Evolutionary conservation across 768 basidiomycete genomes (phyloP).

Genomic region (Leccinum uliginosum): DNA sequence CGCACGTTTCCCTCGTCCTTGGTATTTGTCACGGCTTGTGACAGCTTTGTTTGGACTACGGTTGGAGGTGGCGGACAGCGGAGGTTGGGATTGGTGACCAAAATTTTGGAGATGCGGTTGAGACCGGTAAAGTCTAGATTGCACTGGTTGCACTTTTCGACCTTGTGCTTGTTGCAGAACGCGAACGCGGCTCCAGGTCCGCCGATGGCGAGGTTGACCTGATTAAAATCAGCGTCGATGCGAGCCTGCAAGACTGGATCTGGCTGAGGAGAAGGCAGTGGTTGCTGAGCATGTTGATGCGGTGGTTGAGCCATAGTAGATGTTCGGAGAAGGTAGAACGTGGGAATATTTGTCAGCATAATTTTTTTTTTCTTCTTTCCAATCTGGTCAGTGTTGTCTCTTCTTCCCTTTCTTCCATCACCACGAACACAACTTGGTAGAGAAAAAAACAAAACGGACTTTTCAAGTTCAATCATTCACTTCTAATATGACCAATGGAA

Average conservation of each 20-base stretch:
- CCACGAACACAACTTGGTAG: slow-evolving; percentile 25
- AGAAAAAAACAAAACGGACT: slow-evolving; percentile 24
- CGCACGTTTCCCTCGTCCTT: slow-evolving; percentile 96
- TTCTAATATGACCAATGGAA: slow-evolving; percentile 87
- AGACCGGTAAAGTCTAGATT: slow-evolving; percentile 67
- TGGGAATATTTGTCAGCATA: slow-evolving; percentile 29
- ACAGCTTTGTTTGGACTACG: slow-evolving; percentile 69
- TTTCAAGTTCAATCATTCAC: slow-evolving; percentile 29
- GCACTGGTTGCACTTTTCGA: slow-evolving; percentile 73
- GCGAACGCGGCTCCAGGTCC: slow-evolving; percentile 50
- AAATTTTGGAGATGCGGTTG: slow-evolving; percentile 71
- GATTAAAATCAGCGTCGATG: slow-evolving; percentile 69
- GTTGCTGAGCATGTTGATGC: slow-evolving; percentile 44
- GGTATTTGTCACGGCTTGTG: slow-evolving; percentile 66
- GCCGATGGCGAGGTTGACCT: slow-evolving; percentile 51
- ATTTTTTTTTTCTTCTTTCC: slow-evolving; percentile 25
- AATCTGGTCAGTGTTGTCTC: slow-evolving; percentile 11
- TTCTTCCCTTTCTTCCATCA: slow-evolving; percentile 27
- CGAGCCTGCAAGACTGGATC: slow-evolving; percentile 73
- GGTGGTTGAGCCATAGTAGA: slow-evolving; percentile 52
- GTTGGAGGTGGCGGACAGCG: slow-evolving; percentile 79
- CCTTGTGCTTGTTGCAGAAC: slow-evolving; percentile 62
- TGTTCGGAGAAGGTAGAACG: neutral
- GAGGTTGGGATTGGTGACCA: slow-evolving; percentile 64
- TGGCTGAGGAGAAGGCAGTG: slow-evolving; percentile 42